Base-by-base conservation (phyloP, 139 green algal genomes). In the Zygnema cylindricum region DNA sequence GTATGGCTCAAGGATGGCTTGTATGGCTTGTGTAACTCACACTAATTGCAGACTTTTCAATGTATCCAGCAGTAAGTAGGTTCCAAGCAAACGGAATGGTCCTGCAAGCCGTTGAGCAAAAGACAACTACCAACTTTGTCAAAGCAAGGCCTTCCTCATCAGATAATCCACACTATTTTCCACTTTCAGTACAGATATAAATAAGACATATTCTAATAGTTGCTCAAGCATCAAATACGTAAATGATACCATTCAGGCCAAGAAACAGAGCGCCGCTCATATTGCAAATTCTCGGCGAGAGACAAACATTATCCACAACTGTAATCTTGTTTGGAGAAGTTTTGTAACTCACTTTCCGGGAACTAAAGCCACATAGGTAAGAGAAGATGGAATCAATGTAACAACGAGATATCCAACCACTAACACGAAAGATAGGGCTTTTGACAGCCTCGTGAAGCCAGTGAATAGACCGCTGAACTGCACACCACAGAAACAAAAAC, bases 1-100 rank as follows among this genome's bases (percentile, higher is more conserved):
- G 32, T 71, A 71, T 11, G 16, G 25, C 32, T 84, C 2, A 22
- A 35, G 21, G 7, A 39, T 69, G 2, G 36, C 7, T 21, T 69
- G 25, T 23, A n/a, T n/a, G n/a, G n/a, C n/a, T n/a, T n/a, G n/a
- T n/a, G n/a, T n/a, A 69, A 79, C 84, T 38, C 35, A 89, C 84
- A 40, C 32, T 32, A 1, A 89, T 32, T 42, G 75, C 3, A 25
- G 30, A 41, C 22, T 41, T 88, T 39, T 91, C 87, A 1, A 92
- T 2, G 41, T 88, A 90, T 1, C 87, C 85, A 1, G 84, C 89
- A 30, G 87, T 85, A 23, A 91, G 33, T 35, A 91, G 1, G 2
- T 91, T 92, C 87, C 87, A 91, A 33, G 36, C 86, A 36, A 55
- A 92, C 7, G 87, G 87, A 7, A 91, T 87, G 11, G 86, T 92